Base-by-base conservation (phyloP, 2,329 filamentous ascomycete genomes). In the Magnaporthiopsis incrustans region DNA sequence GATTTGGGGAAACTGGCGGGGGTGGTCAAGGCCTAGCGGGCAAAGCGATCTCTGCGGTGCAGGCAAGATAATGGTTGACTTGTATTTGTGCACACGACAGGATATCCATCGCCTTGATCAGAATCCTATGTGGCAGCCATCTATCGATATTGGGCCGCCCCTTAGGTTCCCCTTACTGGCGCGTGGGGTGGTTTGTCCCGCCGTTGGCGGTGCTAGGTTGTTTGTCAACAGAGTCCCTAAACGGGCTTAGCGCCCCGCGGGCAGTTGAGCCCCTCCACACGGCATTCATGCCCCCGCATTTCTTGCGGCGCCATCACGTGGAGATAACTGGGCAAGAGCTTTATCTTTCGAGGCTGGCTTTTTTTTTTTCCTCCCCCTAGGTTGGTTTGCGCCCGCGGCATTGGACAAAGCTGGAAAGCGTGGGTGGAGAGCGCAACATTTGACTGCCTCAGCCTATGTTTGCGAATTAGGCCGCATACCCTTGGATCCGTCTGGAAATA, bases 141-240 rank as follows among this genome's bases (percentile, higher is more conserved):
- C 15, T 18, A 10, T 25, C 44, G 22, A 53, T 53, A 53, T 53
- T 53, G 1, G 18, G 6, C 44, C 8, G 14, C 7, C 44, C 44
- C 22, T 53, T 30, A 30, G 30, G 30, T 53, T 22, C 44, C n/a
- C 7, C 2, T 12, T 35, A 35, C 8, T 53, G 44, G 44, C 44
- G 44, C 44, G 44, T 25, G 44, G 44, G 44, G 44, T 53, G 44
- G 22, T 53, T 53, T 53, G 44, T 53, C 44, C 44, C n/a, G 14
- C 44, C 44, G 35, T 15, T 22, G 14, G 18, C 10, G 44, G 44
- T 53, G 44, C 33, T 12, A 4, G 35, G 22, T 53, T 53, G 22
- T 53, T 63, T 63, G 61, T 63, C 61, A 63, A 63, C 61, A 63
- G 57, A 63, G 53, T 63, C 61, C 61, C 57, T 30, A 12, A 63